phyloP scores from a whole-genome alignment of 768 basidiomycete species.

The Serendipita sp. region DNA sequence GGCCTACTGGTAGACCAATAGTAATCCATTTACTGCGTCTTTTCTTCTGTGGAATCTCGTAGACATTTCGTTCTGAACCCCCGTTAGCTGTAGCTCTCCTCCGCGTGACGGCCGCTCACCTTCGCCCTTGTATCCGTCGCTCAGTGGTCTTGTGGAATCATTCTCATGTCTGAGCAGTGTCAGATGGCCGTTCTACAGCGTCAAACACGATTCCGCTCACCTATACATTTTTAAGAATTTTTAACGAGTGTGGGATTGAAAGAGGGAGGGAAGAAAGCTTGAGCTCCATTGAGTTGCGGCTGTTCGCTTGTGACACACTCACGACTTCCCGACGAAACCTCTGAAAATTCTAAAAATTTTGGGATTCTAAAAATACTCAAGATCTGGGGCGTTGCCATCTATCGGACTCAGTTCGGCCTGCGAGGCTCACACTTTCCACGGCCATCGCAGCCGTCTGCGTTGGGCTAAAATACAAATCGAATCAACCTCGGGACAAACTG shows the following conservation, averaged over 20 bases:
- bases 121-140: neutral
- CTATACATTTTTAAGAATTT: neutral
- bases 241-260: neutral
- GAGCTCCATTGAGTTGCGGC: neutral
- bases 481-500: too few relatives aligned
- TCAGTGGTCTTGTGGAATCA: neutral
- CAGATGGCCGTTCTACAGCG: neutral
- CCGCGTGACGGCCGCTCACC: neutral
- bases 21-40: constrained; percentile 6
- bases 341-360: too few relatives aligned
- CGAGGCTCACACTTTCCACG: too few relatives aligned
- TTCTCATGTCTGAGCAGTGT: neutral
- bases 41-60: constrained; percentile 6
- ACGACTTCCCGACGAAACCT: too few relatives aligned
- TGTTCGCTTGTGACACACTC: neutral
- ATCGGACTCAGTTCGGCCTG: too few relatives aligned
- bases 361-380: too few relatives aligned
- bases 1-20: constrained; percentile 17
- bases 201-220: neutral
- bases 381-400: too few relatives aligned
- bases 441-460: too few relatives aligned
- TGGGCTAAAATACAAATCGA: too few relatives aligned
- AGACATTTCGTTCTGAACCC: constrained; percentile 1
- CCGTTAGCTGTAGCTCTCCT: neutral
- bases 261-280: neutral